Percentiles rank a stretch among this genome's conserved stretches.
phyloP scores from a whole-genome alignment of 495 filamentous ascomycete species.

The Penicillium bialowiezense region DNA sequence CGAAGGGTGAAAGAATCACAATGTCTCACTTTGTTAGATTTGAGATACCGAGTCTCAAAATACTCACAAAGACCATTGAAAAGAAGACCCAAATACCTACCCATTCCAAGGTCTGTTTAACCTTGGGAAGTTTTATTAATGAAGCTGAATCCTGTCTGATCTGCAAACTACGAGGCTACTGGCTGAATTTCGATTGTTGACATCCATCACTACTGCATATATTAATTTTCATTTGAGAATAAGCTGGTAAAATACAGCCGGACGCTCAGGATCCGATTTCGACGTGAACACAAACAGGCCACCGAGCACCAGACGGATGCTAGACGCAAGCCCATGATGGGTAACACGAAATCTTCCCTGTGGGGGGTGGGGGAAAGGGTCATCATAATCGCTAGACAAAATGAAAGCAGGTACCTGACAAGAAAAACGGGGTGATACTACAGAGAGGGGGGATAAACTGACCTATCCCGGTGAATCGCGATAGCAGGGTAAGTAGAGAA shows the following conservation, averaged over 20 bases:
- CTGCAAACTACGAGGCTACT: too few relatives aligned
- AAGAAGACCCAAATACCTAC: too few relatives aligned
- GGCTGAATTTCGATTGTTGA: too few relatives aligned
- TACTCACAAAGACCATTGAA: too few relatives aligned
- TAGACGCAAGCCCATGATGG: background rate
- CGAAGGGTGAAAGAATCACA: too few relatives aligned
- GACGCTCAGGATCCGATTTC: slow-evolving; percentile 8
- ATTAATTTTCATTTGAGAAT: slow-evolving; percentile 10
- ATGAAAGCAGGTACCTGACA: slow-evolving; percentile 13
- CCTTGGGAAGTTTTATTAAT: too few relatives aligned
- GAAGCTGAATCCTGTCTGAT: too few relatives aligned
- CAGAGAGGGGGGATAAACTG: slow-evolving; percentile 15
- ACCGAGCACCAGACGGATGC: background rate
- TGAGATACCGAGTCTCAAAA: too few relatives aligned
- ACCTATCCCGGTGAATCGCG: slow-evolving; percentile 23
- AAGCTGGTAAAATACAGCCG: slow-evolving; percentile 20
- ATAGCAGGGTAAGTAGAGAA: slow-evolving; percentile 8
- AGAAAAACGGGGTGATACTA: slow-evolving; percentile 30
- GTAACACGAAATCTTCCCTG: background rate
- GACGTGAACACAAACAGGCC: slow-evolving; percentile 1
- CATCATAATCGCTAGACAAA: slow-evolving; percentile 31
- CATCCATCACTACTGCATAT: background rate
- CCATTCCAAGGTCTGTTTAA: too few relatives aligned
- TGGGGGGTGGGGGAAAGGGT: background rate
- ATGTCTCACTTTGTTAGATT: too few relatives aligned